Percentiles rank a stretch among this genome's conserved stretches.
Evolutionary conservation across 2,329 filamentous ascomycete genomes (phyloP).

Genomic region (Aureobasidium sp.): DNA sequence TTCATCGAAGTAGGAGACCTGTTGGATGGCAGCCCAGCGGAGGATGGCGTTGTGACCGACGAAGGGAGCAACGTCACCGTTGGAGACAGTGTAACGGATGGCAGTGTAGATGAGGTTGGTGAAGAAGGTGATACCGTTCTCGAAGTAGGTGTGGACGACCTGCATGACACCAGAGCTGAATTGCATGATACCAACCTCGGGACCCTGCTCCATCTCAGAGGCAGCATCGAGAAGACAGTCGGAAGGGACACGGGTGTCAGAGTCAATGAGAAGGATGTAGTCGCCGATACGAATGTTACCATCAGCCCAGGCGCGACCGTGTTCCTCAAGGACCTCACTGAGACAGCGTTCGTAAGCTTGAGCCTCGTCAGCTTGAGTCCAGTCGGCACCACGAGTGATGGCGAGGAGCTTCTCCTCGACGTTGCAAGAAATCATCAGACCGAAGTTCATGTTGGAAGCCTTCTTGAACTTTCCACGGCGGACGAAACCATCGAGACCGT

Average conservation of each 20-base stretch:
- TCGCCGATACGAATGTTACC: slow-evolving; percentile 57
- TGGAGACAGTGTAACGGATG: slow-evolving; percentile 63
- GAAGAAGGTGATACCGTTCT: slow-evolving; percentile 72
- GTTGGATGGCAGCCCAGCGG: slow-evolving; percentile 59
- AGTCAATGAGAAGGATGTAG: slow-evolving; percentile 61
- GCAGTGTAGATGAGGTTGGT: slow-evolving; percentile 71
- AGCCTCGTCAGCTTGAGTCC: slow-evolving; percentile 32
- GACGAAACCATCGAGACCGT: slow-evolving; percentile 46
- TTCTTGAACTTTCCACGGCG: slow-evolving; percentile 64
- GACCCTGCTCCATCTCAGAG: slow-evolving; percentile 63
- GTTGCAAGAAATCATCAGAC: slow-evolving; percentile 53
- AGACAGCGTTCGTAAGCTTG: slow-evolving; percentile 46
- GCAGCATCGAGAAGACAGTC: slow-evolving; percentile 65
- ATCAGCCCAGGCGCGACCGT: slow-evolving; percentile 51
- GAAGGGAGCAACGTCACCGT: slow-evolving; percentile 66
- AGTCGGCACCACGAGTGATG: slow-evolving; percentile 32
- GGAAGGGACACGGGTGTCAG: slow-evolving; percentile 60
- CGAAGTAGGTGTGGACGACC: slow-evolving; percentile 64
- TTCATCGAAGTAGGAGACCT: slow-evolving; percentile 49
- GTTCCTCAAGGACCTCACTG: slow-evolving; percentile 46
- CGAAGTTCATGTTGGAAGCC: slow-evolving; percentile 67
- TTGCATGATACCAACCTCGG: slow-evolving; percentile 65
- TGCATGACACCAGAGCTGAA: slow-evolving; percentile 72
- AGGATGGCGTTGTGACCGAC: slow-evolving; percentile 73
- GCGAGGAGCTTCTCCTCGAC: slow-evolving; percentile 53